These are phyloP conservation scores for Adiantum capillusveneris DNA, from an alignment of 75 land plant species.

Conservation along the genomic window DNA sequence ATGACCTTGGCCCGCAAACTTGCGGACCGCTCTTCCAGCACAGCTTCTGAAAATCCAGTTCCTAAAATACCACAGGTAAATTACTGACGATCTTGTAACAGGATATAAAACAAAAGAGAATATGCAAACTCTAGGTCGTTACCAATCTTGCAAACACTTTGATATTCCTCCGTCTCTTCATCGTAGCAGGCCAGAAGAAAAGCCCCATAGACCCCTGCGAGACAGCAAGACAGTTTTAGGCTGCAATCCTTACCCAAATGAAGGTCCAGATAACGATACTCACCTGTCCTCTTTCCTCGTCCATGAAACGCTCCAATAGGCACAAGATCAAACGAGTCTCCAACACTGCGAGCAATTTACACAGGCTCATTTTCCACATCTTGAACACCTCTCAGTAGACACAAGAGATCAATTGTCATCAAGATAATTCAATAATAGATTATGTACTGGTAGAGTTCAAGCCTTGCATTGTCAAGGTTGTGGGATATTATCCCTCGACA, in stretches of 20 bases:
- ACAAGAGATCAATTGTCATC: no score
- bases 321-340: slow-evolving; percentile 96
- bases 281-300: slow-evolving; percentile 93
- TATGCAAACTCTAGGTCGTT: no score
- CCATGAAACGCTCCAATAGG: slow-evolving; percentile 99
- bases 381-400: background rate
- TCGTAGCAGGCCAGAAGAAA: slow-evolving; percentile 98
- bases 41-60: slow-evolving; percentile 87
- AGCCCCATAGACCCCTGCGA: slow-evolving; percentile 90
- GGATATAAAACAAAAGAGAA: no score
- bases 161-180: slow-evolving; percentile 74
- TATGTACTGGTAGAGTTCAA: no score
- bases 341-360: slow-evolving; percentile 48
- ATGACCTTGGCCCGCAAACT: slow-evolving; percentile 79
- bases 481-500: no score
- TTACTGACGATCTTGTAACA: no score
- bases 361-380: background rate
- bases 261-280: no score
- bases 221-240: background rate
- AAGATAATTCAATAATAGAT: no score
- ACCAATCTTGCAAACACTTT: slow-evolving; percentile 99
- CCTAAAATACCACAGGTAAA: slow-evolving; percentile 47
- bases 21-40: slow-evolving; percentile 89
- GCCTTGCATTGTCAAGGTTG: no score
- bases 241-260: no score